Evolutionary conservation across 192 early-diverging fungal genomes (phyloP).

Genomic region (Jimgerdemannia lactiflua): DNA sequence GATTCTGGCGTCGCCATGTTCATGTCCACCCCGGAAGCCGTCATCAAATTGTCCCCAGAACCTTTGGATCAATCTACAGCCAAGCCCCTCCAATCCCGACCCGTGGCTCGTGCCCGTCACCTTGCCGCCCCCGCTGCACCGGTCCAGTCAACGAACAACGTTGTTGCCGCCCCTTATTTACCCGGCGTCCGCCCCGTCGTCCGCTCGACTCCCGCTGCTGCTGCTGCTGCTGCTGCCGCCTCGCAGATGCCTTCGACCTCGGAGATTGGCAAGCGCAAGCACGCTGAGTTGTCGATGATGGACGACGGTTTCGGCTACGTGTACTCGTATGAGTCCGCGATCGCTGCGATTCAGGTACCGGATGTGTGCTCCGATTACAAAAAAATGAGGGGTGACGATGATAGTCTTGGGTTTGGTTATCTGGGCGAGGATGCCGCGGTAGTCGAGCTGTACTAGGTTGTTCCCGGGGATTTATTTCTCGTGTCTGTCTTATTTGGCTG

Average conservation of each 20-base stretch:
- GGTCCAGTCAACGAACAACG: background rate
- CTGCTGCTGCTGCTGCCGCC: background rate
- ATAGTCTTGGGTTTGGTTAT: background rate
- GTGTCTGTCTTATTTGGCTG: background rate
- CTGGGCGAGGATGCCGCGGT: background rate
- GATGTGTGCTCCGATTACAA: background rate
- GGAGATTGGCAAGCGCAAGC: background rate
- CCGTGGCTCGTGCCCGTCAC: background rate
- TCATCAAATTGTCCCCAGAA: background rate
- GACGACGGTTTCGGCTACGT: background rate
- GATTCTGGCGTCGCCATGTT: background rate
- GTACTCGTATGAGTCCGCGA: background rate
- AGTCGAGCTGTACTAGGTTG: background rate
- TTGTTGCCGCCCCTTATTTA: background rate
- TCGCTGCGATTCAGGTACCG: background rate
- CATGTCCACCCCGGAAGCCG: background rate
- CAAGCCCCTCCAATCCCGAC: background rate
- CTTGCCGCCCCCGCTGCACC: background rate
- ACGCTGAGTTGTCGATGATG: background rate
- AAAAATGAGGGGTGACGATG: background rate
- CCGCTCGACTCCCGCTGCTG: background rate
- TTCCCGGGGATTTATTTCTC: background rate
- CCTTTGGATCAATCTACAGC: too few relatives aligned
- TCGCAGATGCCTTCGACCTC: background rate
- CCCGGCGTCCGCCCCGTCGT: background rate